Percentiles rank a stretch among this genome's conserved stretches.
Conservation (phyloP, 352 stramenopile genomes). For the Phytopythium aichiense region DNA sequence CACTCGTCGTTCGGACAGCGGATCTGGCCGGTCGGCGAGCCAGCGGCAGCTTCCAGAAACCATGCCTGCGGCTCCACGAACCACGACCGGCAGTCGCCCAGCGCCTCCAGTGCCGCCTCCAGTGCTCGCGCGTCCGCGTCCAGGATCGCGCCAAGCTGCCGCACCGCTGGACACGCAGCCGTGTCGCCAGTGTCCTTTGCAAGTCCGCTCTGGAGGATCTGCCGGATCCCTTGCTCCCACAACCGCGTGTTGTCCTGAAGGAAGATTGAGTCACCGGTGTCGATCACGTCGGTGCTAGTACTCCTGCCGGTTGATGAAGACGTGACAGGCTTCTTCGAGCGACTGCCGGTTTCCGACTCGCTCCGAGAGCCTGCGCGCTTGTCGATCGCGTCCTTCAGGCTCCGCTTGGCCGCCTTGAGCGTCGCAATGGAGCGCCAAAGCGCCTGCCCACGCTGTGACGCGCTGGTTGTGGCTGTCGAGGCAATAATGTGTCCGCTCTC, state of each 20-base stretch:
- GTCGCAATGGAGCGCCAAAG: conserved; percentile 40
- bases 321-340: neutral
- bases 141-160: conserved; percentile 25
- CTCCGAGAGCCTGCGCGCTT: conserved; percentile 5
- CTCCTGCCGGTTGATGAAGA: conserved; percentile 5
- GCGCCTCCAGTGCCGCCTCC: conserved; percentile 12
- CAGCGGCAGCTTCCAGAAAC: conserved; percentile 25
- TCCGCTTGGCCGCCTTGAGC: conserved; percentile 30
- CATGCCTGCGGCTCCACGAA: conserved; percentile 49
- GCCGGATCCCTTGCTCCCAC: conserved; percentile 32
- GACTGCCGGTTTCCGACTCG: neutral
- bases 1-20: conserved; percentile 40
- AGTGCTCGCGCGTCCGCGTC: conserved; percentile 30
- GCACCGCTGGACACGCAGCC: conserved; percentile 2
- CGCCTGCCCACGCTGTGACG: conserved; percentile 9
- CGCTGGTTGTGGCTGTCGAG: conserved; percentile 2
- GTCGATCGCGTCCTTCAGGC: conserved; percentile 20
- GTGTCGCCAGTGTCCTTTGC: conserved; percentile 9
- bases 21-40: conserved; percentile 23
- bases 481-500: conserved; percentile 11
- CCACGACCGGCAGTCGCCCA: conserved; percentile 34
- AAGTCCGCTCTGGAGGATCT: conserved; percentile 16
- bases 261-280: conserved; percentile 15
- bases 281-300: neutral
- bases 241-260: conserved; percentile 27